Base-by-base conservation (phyloP, 768 basidiomycete genomes). In the Phlebiopsis gigantea region DNA sequence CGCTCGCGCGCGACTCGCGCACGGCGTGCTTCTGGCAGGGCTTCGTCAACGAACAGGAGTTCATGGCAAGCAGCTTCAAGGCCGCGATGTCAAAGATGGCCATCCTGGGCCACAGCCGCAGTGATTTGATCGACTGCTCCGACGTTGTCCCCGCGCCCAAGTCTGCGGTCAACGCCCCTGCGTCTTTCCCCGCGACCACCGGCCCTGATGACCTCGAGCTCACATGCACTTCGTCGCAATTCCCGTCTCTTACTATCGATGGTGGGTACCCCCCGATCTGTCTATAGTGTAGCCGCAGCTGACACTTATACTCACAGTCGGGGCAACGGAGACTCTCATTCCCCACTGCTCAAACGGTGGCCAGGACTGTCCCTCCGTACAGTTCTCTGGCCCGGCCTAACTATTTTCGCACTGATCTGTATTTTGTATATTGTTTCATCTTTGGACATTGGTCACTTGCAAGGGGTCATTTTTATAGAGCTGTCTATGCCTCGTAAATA, bases 21-120 rank as follows among this genome's bases (percentile, higher is more conserved):
- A 81, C 79, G 26, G 72, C 75, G 15, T 79, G 79, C 67, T 61
- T 63, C 41, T 80, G 78, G 78, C 79, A 80, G 64, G 46, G 46
- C 46, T 48, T 48, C 46, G 46, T 48, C 10, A 48, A 48, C 57
- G 46, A 68, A 52, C 66, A 68, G 51, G 52, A 48, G 2, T 62
- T 63, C 55, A 52, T 52, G 50, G 50, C 29, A 2, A 29, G 25
- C n/a, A 34, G 19, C 19, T 60, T 60, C 56, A 26, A 53, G 31
- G 54, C 39, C 14, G 66, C 65, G 43, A 66, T 69, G 65, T 46
- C 58, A 21, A 65, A 65, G 58, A 64, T 69, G 53, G 56, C 65
- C 34, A 49, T 63, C 28, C 59, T 66, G 49, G 66, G 66, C 26
- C 61, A 63, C 31, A 56, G 62, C 57, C 49, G 31, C 34, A 30